Conservation (phyloP, 2,329 filamentous ascomycete species). For the Pseudopyricularia javanii region DNA sequence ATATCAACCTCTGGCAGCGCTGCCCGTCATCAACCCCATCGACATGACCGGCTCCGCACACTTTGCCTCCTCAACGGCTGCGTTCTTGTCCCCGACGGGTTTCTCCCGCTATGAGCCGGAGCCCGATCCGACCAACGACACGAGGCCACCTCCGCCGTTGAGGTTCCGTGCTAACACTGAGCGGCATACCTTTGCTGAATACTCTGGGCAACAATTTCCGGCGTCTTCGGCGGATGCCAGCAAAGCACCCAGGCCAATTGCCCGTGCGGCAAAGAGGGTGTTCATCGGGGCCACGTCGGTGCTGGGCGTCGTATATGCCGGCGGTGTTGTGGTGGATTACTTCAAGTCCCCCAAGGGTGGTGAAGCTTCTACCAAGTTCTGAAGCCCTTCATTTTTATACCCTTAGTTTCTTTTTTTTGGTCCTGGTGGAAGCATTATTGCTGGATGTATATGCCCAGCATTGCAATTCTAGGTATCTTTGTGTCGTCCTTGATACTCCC, state of each 20-base stretch:
- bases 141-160: conserved; percentile 16
- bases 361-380: conserved; percentile 21
- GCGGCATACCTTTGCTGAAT: neutral
- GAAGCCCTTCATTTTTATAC: conserved; percentile 1
- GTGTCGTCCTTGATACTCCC: neutral
- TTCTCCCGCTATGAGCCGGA: conserved; percentile 48
- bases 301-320: conserved; percentile 42
- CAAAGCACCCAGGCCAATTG: conserved; percentile 9
- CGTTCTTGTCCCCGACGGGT: conserved; percentile 52
- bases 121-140: conserved; percentile 15
- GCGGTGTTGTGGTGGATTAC: conserved; percentile 47
- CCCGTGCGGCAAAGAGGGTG: conserved; percentile 31
- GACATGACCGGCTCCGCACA: conserved; percentile 34
- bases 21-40: conserved; percentile 40
- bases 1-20: neutral
- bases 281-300: conserved; percentile 41
- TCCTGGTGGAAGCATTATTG: too few relatives aligned
- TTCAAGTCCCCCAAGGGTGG: conserved; percentile 31
- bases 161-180: conserved; percentile 10
- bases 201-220: neutral
- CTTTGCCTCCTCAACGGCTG: conserved; percentile 30
- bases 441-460: too few relatives aligned
- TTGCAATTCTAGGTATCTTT: neutral
- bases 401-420: neutral
- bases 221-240: neutral